Percentiles rank a stretch among this genome's conserved stretches.
phyloP scores from a whole-genome alignment of 805 yeast species.

The Candida peoriensis region DNA sequence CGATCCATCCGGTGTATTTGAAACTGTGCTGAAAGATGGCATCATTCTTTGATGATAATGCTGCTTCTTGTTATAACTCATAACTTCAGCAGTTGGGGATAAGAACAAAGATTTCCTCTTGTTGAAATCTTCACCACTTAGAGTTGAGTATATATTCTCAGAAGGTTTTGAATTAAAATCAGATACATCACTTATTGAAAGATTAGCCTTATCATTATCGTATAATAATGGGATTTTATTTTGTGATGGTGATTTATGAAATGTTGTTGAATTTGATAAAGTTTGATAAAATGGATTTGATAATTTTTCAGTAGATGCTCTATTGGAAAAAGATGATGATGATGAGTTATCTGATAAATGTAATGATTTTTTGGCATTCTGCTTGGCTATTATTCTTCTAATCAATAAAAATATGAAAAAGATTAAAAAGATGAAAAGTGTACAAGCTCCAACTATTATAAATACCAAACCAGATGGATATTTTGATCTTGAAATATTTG shows the following conservation, averaged over 20 bases:
- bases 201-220: conserved; percentile 8
- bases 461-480: conserved; percentile 77
- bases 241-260: conserved; percentile 1
- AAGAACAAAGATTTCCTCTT: conserved; percentile 48
- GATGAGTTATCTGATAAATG: conserved; percentile 18
- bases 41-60: conserved; percentile 35
- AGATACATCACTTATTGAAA: conserved; percentile 11
- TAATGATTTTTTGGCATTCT: conserved; percentile 44
- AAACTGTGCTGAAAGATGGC: conserved; percentile 29
- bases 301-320: conserved; percentile 14
- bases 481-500: conserved; percentile 47
- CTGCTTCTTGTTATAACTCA: conserved; percentile 37
- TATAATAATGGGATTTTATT: conserved; percentile 18
- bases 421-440: conserved; percentile 51
- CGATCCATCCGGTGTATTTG: conserved; percentile 4
- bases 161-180: conserved; percentile 8
- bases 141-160: conserved; percentile 17
- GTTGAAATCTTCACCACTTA: conserved; percentile 18
- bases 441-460: conserved; percentile 71
- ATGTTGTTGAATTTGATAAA: conserved; percentile 2
- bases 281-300: conserved; percentile 9
- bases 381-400: conserved; percentile 42
- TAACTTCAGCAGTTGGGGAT: conserved; percentile 76
- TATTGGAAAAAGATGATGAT: conserved; percentile 13
- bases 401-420: conserved; percentile 49